Evolutionary conservation across 805 yeast species (phyloP), one percentile per base, ranked within the genome.

Genomic region (Hanseniaspora guilliermondii): DNA sequence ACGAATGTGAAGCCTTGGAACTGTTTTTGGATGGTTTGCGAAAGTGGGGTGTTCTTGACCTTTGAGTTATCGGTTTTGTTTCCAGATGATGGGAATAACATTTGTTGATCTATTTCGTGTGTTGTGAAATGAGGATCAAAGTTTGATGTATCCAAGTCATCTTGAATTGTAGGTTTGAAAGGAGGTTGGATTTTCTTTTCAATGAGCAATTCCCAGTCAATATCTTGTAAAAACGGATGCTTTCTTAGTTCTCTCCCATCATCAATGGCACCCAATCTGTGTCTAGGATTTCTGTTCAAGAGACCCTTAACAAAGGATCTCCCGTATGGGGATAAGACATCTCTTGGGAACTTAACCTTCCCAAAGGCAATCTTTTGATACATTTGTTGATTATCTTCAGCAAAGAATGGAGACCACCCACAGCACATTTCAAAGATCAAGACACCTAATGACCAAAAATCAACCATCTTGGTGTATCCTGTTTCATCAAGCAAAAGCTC

Each of bases 401-500:
- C 98, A 64, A 87, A 93, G 68, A 93, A 93, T 54, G 98, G 98
- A 4, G 96, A 85, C 98, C 97, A 93, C 50, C 98, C 98, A 72
- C 97, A 93, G 69, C 97, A 89, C 98, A 93, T 93, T 72, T 93
- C 98, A 69, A 93, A 93, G 46, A 93, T 88, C 56, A 93, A 73
- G 25, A 93, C 98, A 57, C 98, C 98, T 56, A 93, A 73, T 2
- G 97, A 89, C 98, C 98, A 93, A 63, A 93, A 93, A 68, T 93
- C 98, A 58, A 93, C 98, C 97, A 93, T 91, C 69, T 89, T 88
- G 38, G 97, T 93, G 71, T 93, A 93, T 17, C 98, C 98, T 53
- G 86, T 78, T 68, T 93, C 98, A 70, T 93, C 97, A 53, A 93
- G 75, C 60, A 93, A 74, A 17, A 93, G 94, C 69, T 93, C 98